Evolutionary conservation across 805 yeast genomes (phyloP), one percentile per base, ranked within the genome.

Genomic region (Saccharomyces paradoxus): DNA sequence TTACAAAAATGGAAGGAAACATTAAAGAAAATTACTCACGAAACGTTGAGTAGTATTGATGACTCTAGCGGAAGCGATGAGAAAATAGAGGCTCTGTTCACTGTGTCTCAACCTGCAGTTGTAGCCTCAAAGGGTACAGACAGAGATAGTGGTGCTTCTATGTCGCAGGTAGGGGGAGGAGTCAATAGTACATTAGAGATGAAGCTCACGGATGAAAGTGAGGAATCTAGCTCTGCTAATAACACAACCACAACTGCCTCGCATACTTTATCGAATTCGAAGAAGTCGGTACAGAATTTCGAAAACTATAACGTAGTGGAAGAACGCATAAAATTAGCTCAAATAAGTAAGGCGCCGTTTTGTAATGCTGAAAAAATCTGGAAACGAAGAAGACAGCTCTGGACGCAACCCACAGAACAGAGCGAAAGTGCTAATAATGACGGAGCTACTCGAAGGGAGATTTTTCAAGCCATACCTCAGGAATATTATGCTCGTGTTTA

Each of bases 341-440:
- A 54, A 9, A 54, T 61, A 46, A 60, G 58, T 8, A 63, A 64
- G 21, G 74, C 67, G 48, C 77, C 78, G 10, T 80, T 81, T 63
- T 65, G 63, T 46, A 71, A 76, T 3, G 94, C 89, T 8, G 78
- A 78, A 46, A 71, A 71, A 12, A 75, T 87, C 48, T 91, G 96
- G 97, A 78, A 80, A 51, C 70, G 75, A 49, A 81, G 89, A 55
- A 77, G 96, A 54, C 67, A 72, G 8, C 77, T 81, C 55, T 91
- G 97, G 97, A 66, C 80, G 21, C 64, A 69, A 29, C 73, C 76
- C 13, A 50, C 59, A 2, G 52, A 46, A 21, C 41, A 50, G 21
- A 49, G 54, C 21, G 51, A 44, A 30, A 41, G 31, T 10, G 21
- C 14, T 12, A 49, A 37, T 17, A 48, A 52, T 52, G 24, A 50